phyloP scores from a whole-genome alignment of 805 yeast genomes.

The Kluyveromyces wickerhamii region DNA sequence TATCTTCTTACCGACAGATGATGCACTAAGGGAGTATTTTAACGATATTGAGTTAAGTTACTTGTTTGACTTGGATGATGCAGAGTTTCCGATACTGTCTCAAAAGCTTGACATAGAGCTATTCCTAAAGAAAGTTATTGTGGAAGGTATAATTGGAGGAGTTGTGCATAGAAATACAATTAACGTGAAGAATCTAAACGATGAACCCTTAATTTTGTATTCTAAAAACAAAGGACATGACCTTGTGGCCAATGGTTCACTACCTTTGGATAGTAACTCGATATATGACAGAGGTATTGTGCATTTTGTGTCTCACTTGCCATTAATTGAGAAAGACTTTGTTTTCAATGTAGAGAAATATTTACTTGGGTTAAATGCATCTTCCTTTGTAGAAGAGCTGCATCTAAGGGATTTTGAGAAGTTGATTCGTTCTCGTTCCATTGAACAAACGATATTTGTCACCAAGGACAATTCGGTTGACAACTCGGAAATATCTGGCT shows the following conservation, averaged over 20 bases:
- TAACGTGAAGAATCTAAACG: slow-evolving; percentile 21
- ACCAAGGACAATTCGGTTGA: slow-evolving; percentile 22
- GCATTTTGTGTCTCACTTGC: slow-evolving; percentile 37
- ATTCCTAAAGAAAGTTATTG: slow-evolving; percentile 27
- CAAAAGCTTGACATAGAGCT: slow-evolving; percentile 21
- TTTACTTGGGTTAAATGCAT: slow-evolving; percentile 49
- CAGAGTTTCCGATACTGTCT: slow-evolving; percentile 21
- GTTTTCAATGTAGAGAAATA: slow-evolving; percentile 49
- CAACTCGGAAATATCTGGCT: slow-evolving; percentile 28
- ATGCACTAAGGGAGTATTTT: slow-evolving; percentile 24
- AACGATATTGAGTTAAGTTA: slow-evolving; percentile 41
- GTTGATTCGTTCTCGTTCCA: slow-evolving; percentile 46
- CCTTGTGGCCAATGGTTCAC: slow-evolving; percentile 30
- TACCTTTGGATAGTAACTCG: slow-evolving; percentile 30
- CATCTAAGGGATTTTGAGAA: slow-evolving; percentile 48
- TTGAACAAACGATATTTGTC: slow-evolving; percentile 57
- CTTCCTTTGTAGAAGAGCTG: slow-evolving; percentile 62
- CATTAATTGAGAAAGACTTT: slow-evolving; percentile 22
- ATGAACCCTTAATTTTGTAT: slow-evolving; percentile 16
- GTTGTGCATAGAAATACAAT: slow-evolving; percentile 16
- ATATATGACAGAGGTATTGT: slow-evolving; percentile 41
- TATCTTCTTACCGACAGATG: slow-evolving; percentile 40
- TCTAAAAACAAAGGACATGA: slow-evolving; percentile 28
- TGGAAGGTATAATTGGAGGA: slow-evolving; percentile 42
- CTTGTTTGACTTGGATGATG: slow-evolving; percentile 16